Conservation (phyloP, 1,284 basidiomycete genomes). For the Agaricales sp. region DNA sequence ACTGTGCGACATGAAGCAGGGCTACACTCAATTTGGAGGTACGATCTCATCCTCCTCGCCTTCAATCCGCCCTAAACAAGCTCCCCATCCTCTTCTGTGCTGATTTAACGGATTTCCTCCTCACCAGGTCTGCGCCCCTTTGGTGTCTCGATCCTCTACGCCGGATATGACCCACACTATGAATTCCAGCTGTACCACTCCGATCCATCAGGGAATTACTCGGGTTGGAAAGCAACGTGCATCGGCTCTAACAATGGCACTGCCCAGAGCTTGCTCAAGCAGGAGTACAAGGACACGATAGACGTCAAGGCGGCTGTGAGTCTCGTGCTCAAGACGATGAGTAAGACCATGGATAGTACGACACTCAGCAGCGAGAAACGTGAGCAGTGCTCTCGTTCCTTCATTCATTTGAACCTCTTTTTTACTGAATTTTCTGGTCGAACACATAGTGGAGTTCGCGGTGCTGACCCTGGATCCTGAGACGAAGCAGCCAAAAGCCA, state of each 20-base stretch:
- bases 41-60: conserved; percentile 15
- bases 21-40: conserved; percentile 97
- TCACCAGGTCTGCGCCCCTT: conserved; percentile 85
- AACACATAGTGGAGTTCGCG: conserved; percentile 83
- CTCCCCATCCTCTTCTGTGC: conserved; percentile 2
- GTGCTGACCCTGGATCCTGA: conserved; percentile 78
- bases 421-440: conserved; percentile 4
- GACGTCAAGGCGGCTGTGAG: conserved; percentile 85
- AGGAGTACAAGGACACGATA: conserved; percentile 98
- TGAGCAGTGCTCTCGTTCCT: conserved; percentile 29
- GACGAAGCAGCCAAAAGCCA: conserved; percentile 77
- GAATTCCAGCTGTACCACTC: conserved; percentile 98
- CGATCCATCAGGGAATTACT: conserved; percentile 97
- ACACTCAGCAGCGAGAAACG: conserved; percentile 92
- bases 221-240: conserved; percentile 98
- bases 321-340: conserved; percentile 89
- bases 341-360: conserved; percentile 99
- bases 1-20: conserved; percentile 96
- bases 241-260: conserved; percentile 96
- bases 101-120: neutral
- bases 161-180: conserved; percentile 94
- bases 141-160: conserved; percentile 93
- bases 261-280: conserved; percentile 89
- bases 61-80: neutral
- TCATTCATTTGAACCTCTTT: neutral